Conservation (phyloP, 257 asterid genomes). For the Lithospermum erythrorhizon region DNA sequence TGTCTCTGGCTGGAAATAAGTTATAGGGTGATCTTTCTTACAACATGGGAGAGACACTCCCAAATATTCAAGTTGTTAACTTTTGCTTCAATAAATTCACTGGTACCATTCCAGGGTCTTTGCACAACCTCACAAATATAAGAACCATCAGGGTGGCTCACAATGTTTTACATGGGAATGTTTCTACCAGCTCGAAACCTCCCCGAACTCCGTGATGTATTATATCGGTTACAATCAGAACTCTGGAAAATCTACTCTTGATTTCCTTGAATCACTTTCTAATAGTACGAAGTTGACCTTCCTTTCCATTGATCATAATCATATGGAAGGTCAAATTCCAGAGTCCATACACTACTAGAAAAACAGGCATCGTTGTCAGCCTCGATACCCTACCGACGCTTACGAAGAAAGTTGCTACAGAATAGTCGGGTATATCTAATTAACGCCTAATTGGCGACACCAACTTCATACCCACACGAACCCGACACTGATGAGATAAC, state of each 20-base stretch:
- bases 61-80: slow-evolving; percentile 11
- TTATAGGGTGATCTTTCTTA: slow-evolving; percentile 13
- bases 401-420: no score
- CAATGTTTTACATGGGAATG: slow-evolving; percentile 9
- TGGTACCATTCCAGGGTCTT: slow-evolving; percentile 20
- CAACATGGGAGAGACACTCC: slow-evolving; percentile 16
- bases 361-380: no score
- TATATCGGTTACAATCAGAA: slow-evolving; percentile 10
- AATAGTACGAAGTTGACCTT: slow-evolving; percentile 18
- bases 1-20: slow-evolving; percentile 11
- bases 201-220: slow-evolving; percentile 5
- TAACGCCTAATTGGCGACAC: no score
- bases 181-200: slow-evolving; percentile 11
- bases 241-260: slow-evolving; percentile 7
- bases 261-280: slow-evolving; percentile 14
- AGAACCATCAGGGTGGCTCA: slow-evolving; percentile 10
- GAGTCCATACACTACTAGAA: slow-evolving; percentile 10
- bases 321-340: slow-evolving; percentile 16
- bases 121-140: slow-evolving; percentile 21
- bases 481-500: no score
- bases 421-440: no score
- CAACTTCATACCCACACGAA: no score
- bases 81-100: slow-evolving; percentile 15
- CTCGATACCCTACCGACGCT: no score
- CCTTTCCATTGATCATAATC: slow-evolving; percentile 13